Base-by-base conservation (phyloP, 345 rosid genomes). In the Salix arbutifolia region DNA sequence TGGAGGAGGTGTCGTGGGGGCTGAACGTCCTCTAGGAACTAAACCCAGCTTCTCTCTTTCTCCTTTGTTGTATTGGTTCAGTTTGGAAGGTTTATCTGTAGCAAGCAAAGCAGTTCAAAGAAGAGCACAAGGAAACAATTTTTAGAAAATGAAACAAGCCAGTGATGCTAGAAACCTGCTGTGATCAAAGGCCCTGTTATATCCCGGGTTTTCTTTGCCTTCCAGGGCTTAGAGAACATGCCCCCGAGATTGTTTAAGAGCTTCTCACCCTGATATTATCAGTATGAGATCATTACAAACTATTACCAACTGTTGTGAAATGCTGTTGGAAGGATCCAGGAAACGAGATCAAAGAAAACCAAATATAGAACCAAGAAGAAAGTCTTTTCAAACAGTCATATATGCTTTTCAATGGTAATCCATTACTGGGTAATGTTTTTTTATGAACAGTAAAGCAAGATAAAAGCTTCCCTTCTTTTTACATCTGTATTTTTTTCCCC, bases 221-320 rank as follows among this genome's bases (percentile, higher is more conserved):
- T 77, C 81, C 84, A 81, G 6, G 84, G 77, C 84, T 37, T 81
- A 31, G 84, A 81, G 70, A 81, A 81, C 33, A 81, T 81, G 60
- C 84, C 84, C 21, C 84, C 84, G 26, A 81, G 84, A 65, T 72
- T 77, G 35, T 81, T 81, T 31, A 81, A 64, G 35, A 77, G 81
- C 81, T 81, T 81, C 61, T 81, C 84, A 23, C 84, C 84, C 84
- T 80, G 38, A 48, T n/a, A 64, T 5, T 16, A 73, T 9, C 26
- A 61, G 7, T 26, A 35, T 7, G 6, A 58, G 30, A 11, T 33
- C 50, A 56, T 14, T 37, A 69, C 12, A 28, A 42, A 10, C 23
- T 21, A 68, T 35, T 28, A 11, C 28, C 8, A 10, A 56, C 28
- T 3, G 28, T 65, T 7, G 40, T 10, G 37, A 62, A 23, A 48